Conservation (phyloP, 2,329 filamentous ascomycete species). For the Exophiala spinifera region DNA sequence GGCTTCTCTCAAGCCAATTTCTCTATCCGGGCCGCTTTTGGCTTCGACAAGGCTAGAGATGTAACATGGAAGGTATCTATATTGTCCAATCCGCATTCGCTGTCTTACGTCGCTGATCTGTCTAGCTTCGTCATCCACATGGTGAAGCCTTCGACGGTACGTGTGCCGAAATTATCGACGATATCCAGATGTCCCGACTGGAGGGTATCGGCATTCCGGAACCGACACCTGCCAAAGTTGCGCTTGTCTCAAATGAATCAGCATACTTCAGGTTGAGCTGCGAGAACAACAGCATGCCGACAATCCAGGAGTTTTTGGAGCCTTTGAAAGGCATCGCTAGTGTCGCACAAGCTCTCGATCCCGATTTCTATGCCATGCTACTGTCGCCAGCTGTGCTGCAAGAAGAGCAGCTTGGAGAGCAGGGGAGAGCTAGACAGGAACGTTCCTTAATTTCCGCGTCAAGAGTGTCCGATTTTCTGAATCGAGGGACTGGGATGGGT, state of each 20-base stretch:
- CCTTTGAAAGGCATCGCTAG: conserved; percentile 6
- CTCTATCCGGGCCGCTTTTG: conserved; percentile 12
- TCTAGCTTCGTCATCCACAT: conserved; percentile 4
- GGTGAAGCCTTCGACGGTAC: conserved; percentile 13
- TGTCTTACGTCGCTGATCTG: not conserved
- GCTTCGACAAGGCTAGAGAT: conserved; percentile 12
- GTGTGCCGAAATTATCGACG: not conserved
- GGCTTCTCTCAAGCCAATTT: conserved; percentile 16
- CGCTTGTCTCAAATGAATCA: conserved; percentile 11
- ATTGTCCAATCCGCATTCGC: not conserved
- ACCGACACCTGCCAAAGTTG: conserved; percentile 9
- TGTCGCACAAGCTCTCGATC: not conserved
- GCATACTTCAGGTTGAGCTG: conserved; percentile 8
- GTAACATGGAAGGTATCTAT: conserved; percentile 18
- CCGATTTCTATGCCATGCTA: conserved; percentile 16
- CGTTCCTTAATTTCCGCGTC: too few species aligned
- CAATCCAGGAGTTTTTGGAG: conserved; percentile 8
- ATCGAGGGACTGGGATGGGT: too few species aligned
- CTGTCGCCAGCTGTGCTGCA: conserved; percentile 19
- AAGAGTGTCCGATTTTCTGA: too few species aligned
- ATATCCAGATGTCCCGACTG: conserved; percentile 3
- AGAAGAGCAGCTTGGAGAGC: too few species aligned
- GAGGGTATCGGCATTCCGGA: not conserved
- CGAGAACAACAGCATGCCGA: not conserved
- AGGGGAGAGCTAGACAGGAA: too few species aligned